Conservation (phyloP, 768 basidiomycete species). For the Clitopilus passeckerianus region DNA sequence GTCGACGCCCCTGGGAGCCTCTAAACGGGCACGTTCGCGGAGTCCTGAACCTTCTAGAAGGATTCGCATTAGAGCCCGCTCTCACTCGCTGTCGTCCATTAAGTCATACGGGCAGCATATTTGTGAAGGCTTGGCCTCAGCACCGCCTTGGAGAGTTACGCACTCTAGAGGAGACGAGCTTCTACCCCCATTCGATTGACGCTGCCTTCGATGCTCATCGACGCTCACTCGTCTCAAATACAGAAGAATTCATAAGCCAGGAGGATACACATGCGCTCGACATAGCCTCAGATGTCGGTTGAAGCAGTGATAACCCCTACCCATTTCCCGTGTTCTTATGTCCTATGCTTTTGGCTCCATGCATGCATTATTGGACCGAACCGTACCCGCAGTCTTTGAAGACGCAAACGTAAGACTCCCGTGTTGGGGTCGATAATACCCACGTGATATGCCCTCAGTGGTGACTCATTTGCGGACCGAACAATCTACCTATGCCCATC, state of each 20-base stretch:
- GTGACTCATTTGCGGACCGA: slow-evolving; percentile 7
- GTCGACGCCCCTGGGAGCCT: slow-evolving; percentile 6
- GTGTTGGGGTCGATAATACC: slow-evolving; percentile 6
- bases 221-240: background rate
- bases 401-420: background rate
- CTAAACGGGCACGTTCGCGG: slow-evolving; percentile 34
- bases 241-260: background rate
- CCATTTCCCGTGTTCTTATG: background rate
- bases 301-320: background rate
- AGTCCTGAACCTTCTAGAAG: slow-evolving; percentile 20
- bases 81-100: slow-evolving; percentile 6
- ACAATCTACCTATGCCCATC: background rate
- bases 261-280: background rate
- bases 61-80: slow-evolving; percentile 10
- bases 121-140: background rate
- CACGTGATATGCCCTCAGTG: slow-evolving; percentile 10
- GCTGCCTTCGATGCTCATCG: slow-evolving; percentile 1
- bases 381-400: background rate
- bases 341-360: background rate
- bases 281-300: background rate
- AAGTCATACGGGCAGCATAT: background rate
- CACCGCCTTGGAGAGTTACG: background rate
- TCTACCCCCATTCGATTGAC: slow-evolving; percentile 7
- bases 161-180: slow-evolving; percentile 8
- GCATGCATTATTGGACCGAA: background rate